Percentiles rank a stretch among this genome's conserved stretches.
Evolutionary conservation across 148 eudicot genomes (phyloP).

Genomic region (Heliosperma pusillum): DNA sequence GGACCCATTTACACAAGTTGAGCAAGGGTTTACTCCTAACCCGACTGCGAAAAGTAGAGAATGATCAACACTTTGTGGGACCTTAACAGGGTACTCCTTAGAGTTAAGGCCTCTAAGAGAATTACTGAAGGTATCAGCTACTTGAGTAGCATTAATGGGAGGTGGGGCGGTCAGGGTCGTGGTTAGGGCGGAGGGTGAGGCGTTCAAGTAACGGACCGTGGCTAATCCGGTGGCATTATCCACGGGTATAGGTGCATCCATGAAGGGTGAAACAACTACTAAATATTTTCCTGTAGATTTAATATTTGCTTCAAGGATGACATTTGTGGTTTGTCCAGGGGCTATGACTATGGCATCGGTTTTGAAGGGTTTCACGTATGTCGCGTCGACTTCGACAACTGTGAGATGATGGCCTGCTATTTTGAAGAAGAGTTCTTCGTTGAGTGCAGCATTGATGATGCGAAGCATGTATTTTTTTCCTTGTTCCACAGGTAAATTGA

Average conservation of each 20-base stretch:
- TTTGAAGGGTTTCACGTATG: slow-evolving; percentile 14
- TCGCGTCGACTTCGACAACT: slow-evolving; percentile 17
- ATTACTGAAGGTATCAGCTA: slow-evolving; percentile 30
- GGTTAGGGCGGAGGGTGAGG: neutral
- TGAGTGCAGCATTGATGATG: slow-evolving; percentile 9
- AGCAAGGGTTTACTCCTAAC: slow-evolving; percentile 43
- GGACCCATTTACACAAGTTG: slow-evolving; percentile 39
- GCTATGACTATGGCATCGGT: neutral
- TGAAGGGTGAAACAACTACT: slow-evolving; percentile 47
- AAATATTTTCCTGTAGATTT: slow-evolving; percentile 37
- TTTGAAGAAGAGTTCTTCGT: slow-evolving; percentile 21
- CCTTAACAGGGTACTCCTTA: slow-evolving; percentile 34
- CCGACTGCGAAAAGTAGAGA: slow-evolving; percentile 47
- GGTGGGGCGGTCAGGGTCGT: slow-evolving; percentile 44
- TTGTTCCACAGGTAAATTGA: neutral
- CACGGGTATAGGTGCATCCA: slow-evolving; percentile 51
- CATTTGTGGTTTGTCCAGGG: slow-evolving; percentile 29
- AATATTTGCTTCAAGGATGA: slow-evolving; percentile 34
- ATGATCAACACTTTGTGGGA: slow-evolving; percentile 47
- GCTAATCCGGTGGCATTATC: slow-evolving; percentile 55
- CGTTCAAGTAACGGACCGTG: neutral
- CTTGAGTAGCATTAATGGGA: slow-evolving; percentile 39
- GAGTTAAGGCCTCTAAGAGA: slow-evolving; percentile 54
- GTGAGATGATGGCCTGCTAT: slow-evolving; percentile 19
- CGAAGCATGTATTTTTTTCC: slow-evolving; percentile 21